Evolutionary conservation across 2,329 filamentous ascomycete species (phyloP).

Genomic region (Stachybotrys elegans): DNA sequence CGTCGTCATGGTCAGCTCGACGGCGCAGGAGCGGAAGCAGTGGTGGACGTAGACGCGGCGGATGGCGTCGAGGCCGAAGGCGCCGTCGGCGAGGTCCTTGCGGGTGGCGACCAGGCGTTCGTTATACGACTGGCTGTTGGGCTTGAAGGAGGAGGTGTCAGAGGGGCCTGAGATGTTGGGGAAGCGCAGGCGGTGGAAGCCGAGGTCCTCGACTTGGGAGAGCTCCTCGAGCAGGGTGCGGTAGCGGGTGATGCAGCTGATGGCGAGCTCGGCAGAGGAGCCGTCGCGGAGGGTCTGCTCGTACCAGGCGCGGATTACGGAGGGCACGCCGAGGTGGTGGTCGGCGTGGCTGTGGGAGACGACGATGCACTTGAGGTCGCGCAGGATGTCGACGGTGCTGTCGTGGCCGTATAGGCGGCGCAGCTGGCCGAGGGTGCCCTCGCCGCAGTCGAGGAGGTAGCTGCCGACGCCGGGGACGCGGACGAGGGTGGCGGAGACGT

Average conservation of each 20-base stretch:
- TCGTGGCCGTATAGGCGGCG: conserved; percentile 64
- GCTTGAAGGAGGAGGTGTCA: too few relatives aligned
- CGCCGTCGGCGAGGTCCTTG: conserved; percentile 16
- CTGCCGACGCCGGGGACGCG: conserved; percentile 80
- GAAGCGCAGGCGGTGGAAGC: conserved; percentile 49
- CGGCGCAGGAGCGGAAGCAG: conserved; percentile 73
- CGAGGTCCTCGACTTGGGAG: conserved; percentile 69
- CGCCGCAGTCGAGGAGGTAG: conserved; percentile 87
- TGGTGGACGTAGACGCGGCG: conserved; percentile 67
- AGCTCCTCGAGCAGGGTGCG: conserved; percentile 76
- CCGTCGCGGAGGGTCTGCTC: conserved; percentile 36
- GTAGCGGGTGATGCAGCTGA: conserved; percentile 70
- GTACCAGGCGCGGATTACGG: conserved; percentile 79
- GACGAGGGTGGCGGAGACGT: conserved; percentile 84
- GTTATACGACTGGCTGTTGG: too few relatives aligned
- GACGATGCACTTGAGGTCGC: conserved; percentile 76
- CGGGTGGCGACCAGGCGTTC: conserved; percentile 26
- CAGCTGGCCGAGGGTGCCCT: conserved; percentile 86
- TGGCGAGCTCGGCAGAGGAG: conserved; percentile 45
- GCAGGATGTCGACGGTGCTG: conserved; percentile 66
- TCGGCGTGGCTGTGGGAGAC: conserved; percentile 96
- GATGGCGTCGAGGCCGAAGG: conserved; percentile 60
- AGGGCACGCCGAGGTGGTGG: conserved; percentile 83
- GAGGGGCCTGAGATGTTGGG: conserved; percentile 19
- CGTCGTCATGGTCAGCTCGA: conserved; percentile 70